phyloP scores from a whole-genome alignment of 2,329 filamentous ascomycete genomes.

The Didymella glomerata region DNA sequence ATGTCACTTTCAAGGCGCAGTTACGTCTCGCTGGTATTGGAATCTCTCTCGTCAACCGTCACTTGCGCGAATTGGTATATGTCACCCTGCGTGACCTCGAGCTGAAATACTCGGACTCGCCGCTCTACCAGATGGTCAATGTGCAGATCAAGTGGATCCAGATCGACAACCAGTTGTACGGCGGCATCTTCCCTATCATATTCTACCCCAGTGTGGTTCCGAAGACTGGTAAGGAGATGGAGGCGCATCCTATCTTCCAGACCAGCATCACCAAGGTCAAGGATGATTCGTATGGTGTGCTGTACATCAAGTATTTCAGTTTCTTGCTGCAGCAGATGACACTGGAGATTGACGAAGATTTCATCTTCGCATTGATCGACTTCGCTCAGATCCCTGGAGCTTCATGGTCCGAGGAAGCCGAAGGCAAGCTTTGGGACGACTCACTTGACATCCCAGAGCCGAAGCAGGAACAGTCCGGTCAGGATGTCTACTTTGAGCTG shows the following conservation, averaged over 20 bases:
- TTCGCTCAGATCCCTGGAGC: conserved; percentile 93
- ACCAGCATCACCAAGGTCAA: conserved; percentile 93
- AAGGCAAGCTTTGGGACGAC: conserved; percentile 88
- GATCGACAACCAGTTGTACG: conserved; percentile 97
- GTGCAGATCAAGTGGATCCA: conserved; percentile 98
- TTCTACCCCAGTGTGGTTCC: conserved; percentile 97
- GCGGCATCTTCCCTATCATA: conserved; percentile 96
- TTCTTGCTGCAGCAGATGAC: conserved; percentile 97
- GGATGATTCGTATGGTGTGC: conserved; percentile 95
- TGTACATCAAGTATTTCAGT: conserved; percentile 98
- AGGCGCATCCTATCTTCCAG: conserved; percentile 93
- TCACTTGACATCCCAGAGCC: conserved; percentile 92
- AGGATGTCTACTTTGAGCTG: conserved; percentile 98
- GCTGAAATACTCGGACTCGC: conserved; percentile 91
- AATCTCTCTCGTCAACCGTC: conserved; percentile 90
- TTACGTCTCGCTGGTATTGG: conserved; percentile 89
- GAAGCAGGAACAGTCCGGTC: conserved; percentile 79
- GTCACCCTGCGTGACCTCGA: conserved; percentile 91
- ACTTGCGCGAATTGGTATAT: conserved; percentile 91
- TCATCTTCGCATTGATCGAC: conserved; percentile 94
- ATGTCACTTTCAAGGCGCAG: conserved; percentile 87
- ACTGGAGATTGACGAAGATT: conserved; percentile 95
- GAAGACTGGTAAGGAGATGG: conserved; percentile 95
- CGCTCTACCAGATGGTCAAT: conserved; percentile 88
- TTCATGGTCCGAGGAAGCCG: conserved; percentile 82